These are phyloP conservation scores for Dichotomocladium elegans DNA, from an alignment of 371 early-diverging fungal genomes.

Conservation along the genomic window DNA sequence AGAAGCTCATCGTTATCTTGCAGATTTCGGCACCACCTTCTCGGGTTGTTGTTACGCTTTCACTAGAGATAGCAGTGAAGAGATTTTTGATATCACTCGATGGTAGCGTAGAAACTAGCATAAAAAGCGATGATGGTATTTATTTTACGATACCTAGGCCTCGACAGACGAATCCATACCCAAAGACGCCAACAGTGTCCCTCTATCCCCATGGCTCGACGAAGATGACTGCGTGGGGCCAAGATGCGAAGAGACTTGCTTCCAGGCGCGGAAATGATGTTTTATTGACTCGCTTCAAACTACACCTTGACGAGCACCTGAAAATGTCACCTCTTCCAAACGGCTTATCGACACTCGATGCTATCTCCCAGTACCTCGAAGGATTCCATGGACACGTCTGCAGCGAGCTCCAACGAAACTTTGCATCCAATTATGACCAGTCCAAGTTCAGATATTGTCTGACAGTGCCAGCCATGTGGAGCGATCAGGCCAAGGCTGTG, in stretches of 20 bases:
- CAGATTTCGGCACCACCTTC: constrained; percentile 59
- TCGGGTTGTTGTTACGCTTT: constrained; percentile 49
- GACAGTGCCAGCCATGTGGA: constrained; percentile 51
- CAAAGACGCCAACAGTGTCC: constrained; percentile 41
- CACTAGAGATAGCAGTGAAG: constrained; percentile 41
- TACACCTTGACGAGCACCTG: constrained; percentile 40
- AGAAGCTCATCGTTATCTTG: neutral
- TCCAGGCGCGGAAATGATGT: constrained; percentile 35
- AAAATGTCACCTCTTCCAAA: constrained; percentile 13
- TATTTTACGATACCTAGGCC: too few species aligned
- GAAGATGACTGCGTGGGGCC: constrained; percentile 42
- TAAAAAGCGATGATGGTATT: neutral
- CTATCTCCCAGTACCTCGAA: constrained; percentile 31
- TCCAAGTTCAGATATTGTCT: constrained; percentile 43
- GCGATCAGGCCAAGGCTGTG: constrained; percentile 41
- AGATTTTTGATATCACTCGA: constrained; percentile 43
- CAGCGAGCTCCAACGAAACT: constrained; percentile 40
- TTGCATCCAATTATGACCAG: constrained; percentile 38
- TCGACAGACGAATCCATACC: constrained; percentile 40
- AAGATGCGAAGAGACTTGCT: constrained; percentile 37
- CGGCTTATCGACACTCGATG: constrained; percentile 2
- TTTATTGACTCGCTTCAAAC: constrained; percentile 38
- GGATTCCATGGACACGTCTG: constrained; percentile 37
- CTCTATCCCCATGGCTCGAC: constrained; percentile 40
- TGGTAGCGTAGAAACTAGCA: constrained; percentile 26